phyloP scores from a whole-genome alignment of 1,139 yeast genomes.

The Hansenula lynferdii region DNA sequence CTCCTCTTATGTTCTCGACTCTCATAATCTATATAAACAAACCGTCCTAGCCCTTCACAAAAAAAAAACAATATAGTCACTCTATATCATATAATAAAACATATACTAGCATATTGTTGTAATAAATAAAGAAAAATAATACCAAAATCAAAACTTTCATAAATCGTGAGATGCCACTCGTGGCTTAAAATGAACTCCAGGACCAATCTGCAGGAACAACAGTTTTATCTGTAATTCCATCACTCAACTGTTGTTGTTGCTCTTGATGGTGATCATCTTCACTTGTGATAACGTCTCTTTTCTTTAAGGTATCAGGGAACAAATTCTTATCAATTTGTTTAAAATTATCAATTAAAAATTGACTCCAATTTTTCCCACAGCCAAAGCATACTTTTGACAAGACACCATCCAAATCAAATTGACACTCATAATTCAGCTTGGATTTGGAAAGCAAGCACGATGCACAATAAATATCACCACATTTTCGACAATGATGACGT shows the following conservation, averaged over 20 bases:
- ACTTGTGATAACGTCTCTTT: neutral
- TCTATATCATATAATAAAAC: too few relatives aligned
- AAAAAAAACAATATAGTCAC: too few relatives aligned
- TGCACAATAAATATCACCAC: slow-evolving; percentile 83
- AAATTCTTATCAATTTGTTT: slow-evolving; percentile 8
- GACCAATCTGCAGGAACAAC: slow-evolving; percentile 24
- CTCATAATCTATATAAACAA: too few relatives aligned
- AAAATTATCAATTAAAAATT: slow-evolving; percentile 14
- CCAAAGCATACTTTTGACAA: slow-evolving; percentile 19
- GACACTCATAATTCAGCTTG: slow-evolving; percentile 13
- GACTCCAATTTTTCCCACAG: slow-evolving; percentile 21
- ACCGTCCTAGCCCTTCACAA: too few relatives aligned
- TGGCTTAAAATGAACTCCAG: slow-evolving; percentile 21
- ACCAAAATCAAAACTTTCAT: too few relatives aligned
- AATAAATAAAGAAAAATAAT: too few relatives aligned
- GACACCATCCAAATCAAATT: slow-evolving; percentile 17
- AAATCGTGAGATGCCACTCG: too few relatives aligned
- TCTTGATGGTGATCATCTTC: slow-evolving; percentile 2
- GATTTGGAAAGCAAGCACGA: slow-evolving; percentile 19
- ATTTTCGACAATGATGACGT: slow-evolving; percentile 89
- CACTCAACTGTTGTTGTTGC: neutral
- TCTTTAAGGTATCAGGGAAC: slow-evolving; percentile 6
- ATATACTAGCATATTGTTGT: too few relatives aligned
- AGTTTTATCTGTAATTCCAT: slow-evolving; percentile 2
- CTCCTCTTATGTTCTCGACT: too few relatives aligned